phyloP scores from a whole-genome alignment of 768 basidiomycete species.

The Podaxis sp. region DNA sequence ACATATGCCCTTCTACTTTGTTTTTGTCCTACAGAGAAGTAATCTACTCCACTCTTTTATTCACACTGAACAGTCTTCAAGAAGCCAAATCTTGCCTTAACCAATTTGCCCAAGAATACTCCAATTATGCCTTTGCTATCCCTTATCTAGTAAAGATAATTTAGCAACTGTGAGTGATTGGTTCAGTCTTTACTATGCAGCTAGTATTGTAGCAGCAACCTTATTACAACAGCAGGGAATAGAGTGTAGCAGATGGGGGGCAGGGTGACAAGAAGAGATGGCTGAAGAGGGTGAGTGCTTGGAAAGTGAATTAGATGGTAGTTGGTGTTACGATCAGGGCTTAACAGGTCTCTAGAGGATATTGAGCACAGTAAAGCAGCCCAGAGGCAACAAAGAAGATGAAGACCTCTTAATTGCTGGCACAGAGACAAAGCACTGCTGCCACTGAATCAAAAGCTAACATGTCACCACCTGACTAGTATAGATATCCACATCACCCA shows the following conservation, averaged over 20 bases:
- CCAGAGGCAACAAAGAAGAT: not conserved
- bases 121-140: too few relatives aligned
- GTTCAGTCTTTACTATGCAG: too few relatives aligned
- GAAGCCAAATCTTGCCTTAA: too few relatives aligned
- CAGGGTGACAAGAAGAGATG: not conserved
- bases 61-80: too few relatives aligned
- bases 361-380: not conserved
- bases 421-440: constrained; percentile 7
- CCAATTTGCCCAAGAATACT: too few relatives aligned
- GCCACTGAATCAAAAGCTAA: not conserved
- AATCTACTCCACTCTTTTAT: too few relatives aligned
- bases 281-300: not conserved
- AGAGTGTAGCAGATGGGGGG: not conserved
- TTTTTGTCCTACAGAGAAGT: too few relatives aligned
- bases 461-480: constrained; percentile 4
- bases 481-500: constrained; percentile 10
- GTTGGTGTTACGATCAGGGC: not conserved
- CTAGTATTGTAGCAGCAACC: too few relatives aligned
- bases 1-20: too few relatives aligned
- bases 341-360: not conserved
- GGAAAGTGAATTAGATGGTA: not conserved
- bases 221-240: too few relatives aligned
- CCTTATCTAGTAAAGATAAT: too few relatives aligned
- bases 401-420: not conserved
- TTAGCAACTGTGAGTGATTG: too few relatives aligned